Evolutionary conservation across 2,329 filamentous ascomycete genomes (phyloP).

Genomic region (Cytospora chrysosperma): DNA sequence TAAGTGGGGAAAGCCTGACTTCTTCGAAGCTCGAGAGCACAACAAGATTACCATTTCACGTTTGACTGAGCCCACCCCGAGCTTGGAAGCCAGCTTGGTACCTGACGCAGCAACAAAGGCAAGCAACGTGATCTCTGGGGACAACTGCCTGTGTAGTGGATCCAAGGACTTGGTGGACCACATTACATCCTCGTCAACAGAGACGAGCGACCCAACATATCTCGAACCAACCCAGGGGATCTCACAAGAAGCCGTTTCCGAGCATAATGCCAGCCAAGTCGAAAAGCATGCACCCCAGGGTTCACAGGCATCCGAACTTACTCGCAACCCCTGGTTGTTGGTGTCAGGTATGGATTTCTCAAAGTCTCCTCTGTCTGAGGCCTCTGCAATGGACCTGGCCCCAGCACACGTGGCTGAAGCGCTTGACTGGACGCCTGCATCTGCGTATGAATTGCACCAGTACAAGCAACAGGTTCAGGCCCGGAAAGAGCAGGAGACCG

Average conservation of each 20-base stretch:
- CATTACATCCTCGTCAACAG: background rate
- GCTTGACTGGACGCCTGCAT: background rate
- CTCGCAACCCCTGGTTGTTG: background rate
- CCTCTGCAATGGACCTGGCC: background rate
- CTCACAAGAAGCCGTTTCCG: background rate
- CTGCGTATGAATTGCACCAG: slow-evolving; percentile 14
- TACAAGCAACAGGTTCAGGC: background rate
- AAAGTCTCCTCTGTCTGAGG: slow-evolving; percentile 1
- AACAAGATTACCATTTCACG: slow-evolving; percentile 27
- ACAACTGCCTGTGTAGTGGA: background rate
- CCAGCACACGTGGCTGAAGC: background rate
- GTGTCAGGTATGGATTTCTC: slow-evolving; percentile 5
- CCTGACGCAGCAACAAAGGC: background rate
- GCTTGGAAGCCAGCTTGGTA: background rate
- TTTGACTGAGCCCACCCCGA: background rate
- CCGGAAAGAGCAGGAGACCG: background rate
- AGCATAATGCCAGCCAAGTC: background rate
- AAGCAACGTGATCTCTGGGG: background rate
- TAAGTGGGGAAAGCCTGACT: slow-evolving; percentile 30
- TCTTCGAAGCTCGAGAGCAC: slow-evolving; percentile 30
- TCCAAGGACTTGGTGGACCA: background rate
- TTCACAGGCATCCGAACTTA: background rate
- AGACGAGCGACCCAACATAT: background rate
- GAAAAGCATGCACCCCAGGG: background rate
- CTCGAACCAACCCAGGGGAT: background rate